Base-by-base conservation (phyloP, 2,329 filamentous ascomycete species). In the Alternaria arborescens region DNA sequence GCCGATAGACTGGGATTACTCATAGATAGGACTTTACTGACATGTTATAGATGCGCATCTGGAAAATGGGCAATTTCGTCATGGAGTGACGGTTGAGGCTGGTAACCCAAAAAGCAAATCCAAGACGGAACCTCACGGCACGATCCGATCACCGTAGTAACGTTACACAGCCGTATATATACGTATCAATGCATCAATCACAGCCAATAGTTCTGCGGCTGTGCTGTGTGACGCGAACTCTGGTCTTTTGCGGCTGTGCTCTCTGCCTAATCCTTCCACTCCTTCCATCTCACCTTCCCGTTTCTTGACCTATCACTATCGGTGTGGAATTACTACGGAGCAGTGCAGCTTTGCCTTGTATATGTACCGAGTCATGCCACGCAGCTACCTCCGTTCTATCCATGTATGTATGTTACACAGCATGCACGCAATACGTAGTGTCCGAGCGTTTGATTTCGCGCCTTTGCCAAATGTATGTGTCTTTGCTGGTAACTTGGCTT, bases 381-480 rank as follows among this genome's bases (percentile, higher is more conserved):
- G 47, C 55, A 52, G 55, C 55, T 22, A 24, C 47, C 54, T 41
- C 22, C 41, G 24, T 28, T 42, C 28, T 34, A 34, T 24, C 36
- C 36, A 36, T 52, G 50, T 52, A 46, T 43, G 52, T 48, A 46
- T 60, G 52, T 60, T 60, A 32, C 44, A 60, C 57, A 60, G 57
- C 44, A 56, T 60, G 57, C 52, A 48, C 40, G 57, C 57, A 51
- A 60, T 60, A 51, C 40, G 32, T 44, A 40, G 52, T 20, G 55
- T 44, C 51, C 51, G 51, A 53, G 51, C 40, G 51, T 24, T 43
- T 43, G 28, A 14, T 41, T 53, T 42, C 6, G 40, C 20, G 12
- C 20, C 40, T 42, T 42, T 42, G 40, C 40, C 40, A 41, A 41
- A 11, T 12, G 10, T 14, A 14, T 24, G 40, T 42, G 40, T 42